A percentile compares a stretch with the other conserved stretches of the same genome.
These are phyloP conservation scores for Neofusicoccum parvum DNA, from an alignment of 2,329 filamentous ascomycete species.

Conservation along the genomic window DNA sequence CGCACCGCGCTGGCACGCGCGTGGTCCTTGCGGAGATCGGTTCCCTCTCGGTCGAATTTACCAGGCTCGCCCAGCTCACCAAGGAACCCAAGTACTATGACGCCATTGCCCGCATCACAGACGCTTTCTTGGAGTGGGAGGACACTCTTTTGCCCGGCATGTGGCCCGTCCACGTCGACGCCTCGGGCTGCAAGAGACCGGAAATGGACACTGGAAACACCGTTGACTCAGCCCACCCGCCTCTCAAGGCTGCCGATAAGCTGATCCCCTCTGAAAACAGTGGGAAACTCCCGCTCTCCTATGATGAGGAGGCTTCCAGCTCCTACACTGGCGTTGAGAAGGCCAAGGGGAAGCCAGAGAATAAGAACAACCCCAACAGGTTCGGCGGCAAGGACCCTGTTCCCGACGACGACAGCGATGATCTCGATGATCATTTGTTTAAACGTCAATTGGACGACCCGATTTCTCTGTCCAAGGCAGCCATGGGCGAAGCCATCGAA, in stretches of 20 bases:
- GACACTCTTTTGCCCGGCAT: constrained; percentile 50
- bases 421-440: neutral
- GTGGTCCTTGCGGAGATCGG: constrained; percentile 53
- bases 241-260: neutral
- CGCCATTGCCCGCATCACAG: constrained; percentile 48
- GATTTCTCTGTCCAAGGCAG: constrained; percentile 9
- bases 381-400: constrained; percentile 19
- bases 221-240: neutral
- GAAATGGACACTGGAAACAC: neutral
- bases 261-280: neutral
- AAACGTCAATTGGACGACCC: constrained; percentile 16
- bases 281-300: neutral
- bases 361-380: constrained; percentile 8
- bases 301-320: neutral
- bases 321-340: constrained; percentile 41
- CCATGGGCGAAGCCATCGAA: neutral
- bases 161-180: constrained; percentile 52
- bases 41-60: constrained; percentile 52
- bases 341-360: constrained; percentile 27
- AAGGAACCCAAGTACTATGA: constrained; percentile 51
- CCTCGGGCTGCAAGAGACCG: constrained; percentile 22
- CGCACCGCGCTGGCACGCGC: constrained; percentile 44
- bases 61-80: constrained; percentile 49
- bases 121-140: constrained; percentile 45
- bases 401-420: constrained; percentile 13